Evolutionary conservation across 176 grass and related monocot genomes (phyloP).

Genomic region (Rhynchospora pubera): DNA sequence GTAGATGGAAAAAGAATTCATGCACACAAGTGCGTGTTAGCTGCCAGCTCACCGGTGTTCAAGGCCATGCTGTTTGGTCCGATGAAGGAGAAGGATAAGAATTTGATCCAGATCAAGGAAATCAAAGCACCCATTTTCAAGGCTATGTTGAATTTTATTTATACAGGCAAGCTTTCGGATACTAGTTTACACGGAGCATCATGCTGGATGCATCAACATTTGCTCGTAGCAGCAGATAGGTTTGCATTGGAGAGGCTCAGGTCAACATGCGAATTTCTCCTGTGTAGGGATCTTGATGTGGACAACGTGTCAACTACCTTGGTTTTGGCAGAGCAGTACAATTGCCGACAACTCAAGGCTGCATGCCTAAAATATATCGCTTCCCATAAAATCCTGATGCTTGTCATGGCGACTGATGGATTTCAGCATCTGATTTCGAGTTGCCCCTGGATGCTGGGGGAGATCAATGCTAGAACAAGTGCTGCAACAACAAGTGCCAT

Average conservation of each 20-base stretch:
- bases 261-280: not conserved
- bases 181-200: not conserved
- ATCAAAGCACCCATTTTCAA: not conserved
- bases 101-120: not conserved
- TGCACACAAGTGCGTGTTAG: slow-evolving; percentile 7
- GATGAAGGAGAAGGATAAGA: not conserved
- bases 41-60: slow-evolving; percentile 1
- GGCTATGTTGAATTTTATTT: not conserved
- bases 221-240: not conserved
- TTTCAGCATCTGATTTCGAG: not conserved
- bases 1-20: not conserved
- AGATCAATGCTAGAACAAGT: not conserved
- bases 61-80: not conserved
- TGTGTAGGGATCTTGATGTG: slow-evolving; percentile 1
- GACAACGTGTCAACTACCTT: not conserved
- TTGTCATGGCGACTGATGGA: slow-evolving; percentile 10
- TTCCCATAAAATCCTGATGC: not conserved
- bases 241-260: not conserved
- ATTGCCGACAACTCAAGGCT: not conserved
- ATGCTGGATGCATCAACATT: not conserved
- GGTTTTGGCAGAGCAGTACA: slow-evolving; percentile 4
- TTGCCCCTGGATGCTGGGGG: not conserved
- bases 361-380: slow-evolving; percentile 15
- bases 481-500: no score
- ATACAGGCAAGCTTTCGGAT: not conserved